Evolutionary conservation across 2,329 filamentous ascomycete genomes (phyloP), one percentile per base, ranked within the genome.

Genomic region (Trichophyton verrucosum): DNA sequence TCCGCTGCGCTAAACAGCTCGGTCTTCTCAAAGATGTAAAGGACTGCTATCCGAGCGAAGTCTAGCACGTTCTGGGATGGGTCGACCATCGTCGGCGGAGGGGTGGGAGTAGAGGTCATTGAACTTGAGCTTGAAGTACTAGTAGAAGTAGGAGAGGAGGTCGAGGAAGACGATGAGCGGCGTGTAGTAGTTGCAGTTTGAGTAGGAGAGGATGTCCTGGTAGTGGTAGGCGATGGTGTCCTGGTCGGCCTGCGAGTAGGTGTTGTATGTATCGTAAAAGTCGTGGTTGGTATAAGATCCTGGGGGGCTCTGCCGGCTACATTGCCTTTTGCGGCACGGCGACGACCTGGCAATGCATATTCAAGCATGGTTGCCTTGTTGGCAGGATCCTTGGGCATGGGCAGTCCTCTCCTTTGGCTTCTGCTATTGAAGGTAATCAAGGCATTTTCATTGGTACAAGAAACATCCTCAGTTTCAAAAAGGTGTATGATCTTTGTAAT

Each of bases 361-460:
- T 33, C 22, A 30, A 53, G 49, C 27, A 30, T 15, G n/a, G 11
- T 38, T 9, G 40, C 40, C 3, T 33, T 15, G 11, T 24, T 5
- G 9, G 13, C 24, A 7, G n/a, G 57, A 27, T 40, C 20, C 17
- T 22, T 17, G 9, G n/a, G 24, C 4, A 38, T 5, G 3, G 24
- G 38, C 22, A 60, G 17, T 36, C 36, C 27, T 20, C 70, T 68
- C 58, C 66, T 69, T 44, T 68, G 69, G 65, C 65, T 69, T 47
- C 69, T 70, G 63, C 86, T 86, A 66, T 88, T 82, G 72, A 96
- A 95, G 0, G 88, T 90, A 15, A 97, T 86, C 3, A 99, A 80
- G 0, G 90, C 86, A 68, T 97, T 97, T 71, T 96, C 87, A 0
- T 86, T 84, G 7, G 84, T 83, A 73, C 94, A 99, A 60, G 88